Percentiles rank a stretch among this genome's conserved stretches.
phyloP scores from a whole-genome alignment of 2,329 filamentous ascomycete genomes.

The Diaporthe sp. region DNA sequence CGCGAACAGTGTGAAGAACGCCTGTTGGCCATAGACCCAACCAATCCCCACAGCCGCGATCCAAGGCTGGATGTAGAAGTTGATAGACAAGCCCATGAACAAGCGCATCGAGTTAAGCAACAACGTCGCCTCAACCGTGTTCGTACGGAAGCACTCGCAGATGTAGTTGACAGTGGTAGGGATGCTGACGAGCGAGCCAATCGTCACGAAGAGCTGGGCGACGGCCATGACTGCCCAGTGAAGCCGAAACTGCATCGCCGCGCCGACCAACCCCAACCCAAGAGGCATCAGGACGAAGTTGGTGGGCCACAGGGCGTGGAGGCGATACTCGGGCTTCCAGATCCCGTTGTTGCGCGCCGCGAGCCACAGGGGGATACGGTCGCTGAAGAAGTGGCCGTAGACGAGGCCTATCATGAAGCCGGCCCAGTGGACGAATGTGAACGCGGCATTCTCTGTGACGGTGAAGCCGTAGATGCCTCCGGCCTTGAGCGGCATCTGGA shows the following conservation, averaged over 20 bases:
- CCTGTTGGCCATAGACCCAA: slow-evolving; percentile 59
- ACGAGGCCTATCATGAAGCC: slow-evolving; percentile 54
- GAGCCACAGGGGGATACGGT: slow-evolving; percentile 55
- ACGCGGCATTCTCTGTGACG: slow-evolving; percentile 55
- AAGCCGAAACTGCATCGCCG: slow-evolving; percentile 55
- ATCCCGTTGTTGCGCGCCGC: slow-evolving; percentile 47
- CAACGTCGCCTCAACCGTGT: slow-evolving; percentile 54
- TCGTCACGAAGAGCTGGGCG: slow-evolving; percentile 56
- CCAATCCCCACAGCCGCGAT: slow-evolving; percentile 51
- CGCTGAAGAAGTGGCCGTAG: slow-evolving; percentile 55
- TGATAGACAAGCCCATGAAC: slow-evolving; percentile 54
- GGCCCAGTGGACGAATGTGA: slow-evolving; percentile 57
- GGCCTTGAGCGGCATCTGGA: slow-evolving; percentile 52
- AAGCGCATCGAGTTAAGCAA: slow-evolving; percentile 53
- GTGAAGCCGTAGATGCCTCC: slow-evolving; percentile 60
- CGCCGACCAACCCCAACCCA: slow-evolving; percentile 55
- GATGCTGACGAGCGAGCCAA: slow-evolving; percentile 51
- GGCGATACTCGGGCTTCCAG: slow-evolving; percentile 57
- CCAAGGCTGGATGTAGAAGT: slow-evolving; percentile 57
- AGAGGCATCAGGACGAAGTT: slow-evolving; percentile 51
- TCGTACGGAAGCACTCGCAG: slow-evolving; percentile 52
- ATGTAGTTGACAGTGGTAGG: slow-evolving; percentile 52
- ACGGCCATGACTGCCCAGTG: slow-evolving; percentile 57
- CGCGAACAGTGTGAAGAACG: slow-evolving; percentile 51
- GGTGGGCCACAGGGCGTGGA: slow-evolving; percentile 50